Base-by-base conservation (phyloP, 306 rosid genomes). In the Senna tora region DNA sequence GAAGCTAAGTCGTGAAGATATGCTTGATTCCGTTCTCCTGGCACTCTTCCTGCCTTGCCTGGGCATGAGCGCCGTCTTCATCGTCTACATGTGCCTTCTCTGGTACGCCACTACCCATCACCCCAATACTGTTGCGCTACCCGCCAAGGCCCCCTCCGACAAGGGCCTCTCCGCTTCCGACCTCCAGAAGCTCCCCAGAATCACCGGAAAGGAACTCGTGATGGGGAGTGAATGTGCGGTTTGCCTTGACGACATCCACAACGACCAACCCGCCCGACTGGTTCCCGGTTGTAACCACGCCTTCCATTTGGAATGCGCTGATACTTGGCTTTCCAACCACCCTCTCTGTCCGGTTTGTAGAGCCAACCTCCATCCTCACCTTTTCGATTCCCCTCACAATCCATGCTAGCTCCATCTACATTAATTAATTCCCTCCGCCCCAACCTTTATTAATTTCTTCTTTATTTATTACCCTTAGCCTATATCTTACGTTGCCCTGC, bases 201-300 rank as follows among this genome's bases (percentile, higher is more conserved):
- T 82, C 15, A 59, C 83, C 15, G 91, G 89, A 21, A 88, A 77
- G 49, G 89, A 89, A 16, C 78, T 91, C 12, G 51, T 66, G 15
- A 6, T 60, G 67, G 89, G 68, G 3, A 55, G 73, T 5, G 92
- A 91, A 49, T 91, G 97, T 56, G 92, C 92, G 5, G 92, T 91
- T 5, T 91, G 97, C 51, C 91, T 91, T 0, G 96, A 91, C 14
- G 88, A 88, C 69, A 91, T 91, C 56, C 81, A 55, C 12, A 43
- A 22, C 3, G 91, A 81, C 7, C 89, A 91, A 79, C 87, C 75
- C 3, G 96, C 79, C 17, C 80, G 92, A 21, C 39, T 91, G 22
- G 82, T 91, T 77, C 96, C 97, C 0, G 88, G 92, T 71, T 91
- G 97, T 80, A 87, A 88, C 63, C 97, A 89, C 15, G 83, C 80